Conservation (phyloP, 2,329 filamentous ascomycete genomes). For the Hortaea sp. region DNA sequence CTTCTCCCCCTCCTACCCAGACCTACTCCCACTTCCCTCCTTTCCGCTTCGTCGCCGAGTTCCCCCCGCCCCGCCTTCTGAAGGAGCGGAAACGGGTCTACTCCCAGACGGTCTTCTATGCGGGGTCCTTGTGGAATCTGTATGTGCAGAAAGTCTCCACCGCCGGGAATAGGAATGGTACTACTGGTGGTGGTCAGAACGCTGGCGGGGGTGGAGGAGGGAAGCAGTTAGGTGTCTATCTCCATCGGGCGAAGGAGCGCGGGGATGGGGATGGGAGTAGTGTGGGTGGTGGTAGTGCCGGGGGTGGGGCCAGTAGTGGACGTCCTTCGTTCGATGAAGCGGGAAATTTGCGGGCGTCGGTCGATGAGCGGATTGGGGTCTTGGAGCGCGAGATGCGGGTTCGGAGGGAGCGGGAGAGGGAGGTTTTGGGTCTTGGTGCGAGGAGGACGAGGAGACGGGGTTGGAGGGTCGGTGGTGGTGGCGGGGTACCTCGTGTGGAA, state of each 20-base stretch:
- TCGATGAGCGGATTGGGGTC: conserved; percentile 45
- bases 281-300: background rate
- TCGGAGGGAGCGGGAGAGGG: conserved; percentile 23
- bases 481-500: too few relatives aligned
- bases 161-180: conserved; percentile 25
- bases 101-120: conserved; percentile 49
- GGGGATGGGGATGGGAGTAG: conserved; percentile 8
- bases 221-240: conserved; percentile 49
- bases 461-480: too few relatives aligned
- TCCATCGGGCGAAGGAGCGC: conserved; percentile 48
- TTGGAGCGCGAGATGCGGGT: conserved; percentile 44
- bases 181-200: too few relatives aligned
- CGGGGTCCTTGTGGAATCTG: conserved; percentile 51
- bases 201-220: conserved; percentile 15
- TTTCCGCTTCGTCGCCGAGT: conserved; percentile 49
- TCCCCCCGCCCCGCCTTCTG: conserved; percentile 44
- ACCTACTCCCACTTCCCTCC: conserved; percentile 47
- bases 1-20: conserved; percentile 14
- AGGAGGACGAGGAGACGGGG: too few relatives aligned
- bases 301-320: background rate
- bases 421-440: too few relatives aligned
- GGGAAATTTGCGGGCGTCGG: conserved; percentile 31
- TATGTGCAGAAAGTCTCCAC: conserved; percentile 51
- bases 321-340: conserved; percentile 14
- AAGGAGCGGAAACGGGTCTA: conserved; percentile 52